Conservation (phyloP, 495 filamentous ascomycete species). For the Tuber borchii region DNA sequence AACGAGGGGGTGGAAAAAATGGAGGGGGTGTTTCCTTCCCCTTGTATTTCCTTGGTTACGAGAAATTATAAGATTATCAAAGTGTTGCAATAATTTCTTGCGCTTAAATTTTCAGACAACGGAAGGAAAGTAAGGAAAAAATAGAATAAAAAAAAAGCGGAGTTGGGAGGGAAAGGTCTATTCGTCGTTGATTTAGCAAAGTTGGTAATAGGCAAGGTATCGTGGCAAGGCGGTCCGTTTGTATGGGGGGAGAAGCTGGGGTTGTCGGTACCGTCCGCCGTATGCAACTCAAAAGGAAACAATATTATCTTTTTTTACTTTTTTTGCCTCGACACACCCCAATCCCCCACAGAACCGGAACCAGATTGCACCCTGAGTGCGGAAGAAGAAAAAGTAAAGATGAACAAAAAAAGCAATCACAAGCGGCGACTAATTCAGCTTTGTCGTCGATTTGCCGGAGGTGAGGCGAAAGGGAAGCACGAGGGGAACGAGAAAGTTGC, state of each 20-base stretch:
- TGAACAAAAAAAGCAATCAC: not conserved
- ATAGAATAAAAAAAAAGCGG: not conserved
- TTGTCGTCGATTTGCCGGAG: constrained; percentile 2
- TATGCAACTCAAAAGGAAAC: not conserved
- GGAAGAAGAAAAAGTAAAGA: not conserved
- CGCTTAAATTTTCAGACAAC: not conserved
- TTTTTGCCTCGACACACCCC: not conserved
- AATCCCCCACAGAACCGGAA: not conserved
- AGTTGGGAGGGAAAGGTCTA: not conserved
- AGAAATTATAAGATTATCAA: not conserved
- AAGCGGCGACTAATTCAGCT: not conserved
- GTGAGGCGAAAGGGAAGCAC: not conserved
- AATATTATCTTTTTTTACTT: not conserved
- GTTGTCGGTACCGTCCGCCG: not conserved
- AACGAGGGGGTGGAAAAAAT: not conserved
- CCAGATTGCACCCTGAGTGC: not conserved
- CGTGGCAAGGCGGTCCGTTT: constrained; percentile 1
- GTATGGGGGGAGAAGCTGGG: not conserved
- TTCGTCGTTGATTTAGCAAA: not conserved
- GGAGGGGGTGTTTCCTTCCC: not conserved
- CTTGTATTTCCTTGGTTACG: not conserved
- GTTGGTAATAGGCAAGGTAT: not conserved
- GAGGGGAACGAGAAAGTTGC: not conserved
- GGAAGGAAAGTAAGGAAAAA: not conserved
- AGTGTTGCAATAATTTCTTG: not conserved